Evolutionary conservation across 2,329 filamentous ascomycete genomes (phyloP).

Genomic region (Phaeosphaeria sp.): DNA sequence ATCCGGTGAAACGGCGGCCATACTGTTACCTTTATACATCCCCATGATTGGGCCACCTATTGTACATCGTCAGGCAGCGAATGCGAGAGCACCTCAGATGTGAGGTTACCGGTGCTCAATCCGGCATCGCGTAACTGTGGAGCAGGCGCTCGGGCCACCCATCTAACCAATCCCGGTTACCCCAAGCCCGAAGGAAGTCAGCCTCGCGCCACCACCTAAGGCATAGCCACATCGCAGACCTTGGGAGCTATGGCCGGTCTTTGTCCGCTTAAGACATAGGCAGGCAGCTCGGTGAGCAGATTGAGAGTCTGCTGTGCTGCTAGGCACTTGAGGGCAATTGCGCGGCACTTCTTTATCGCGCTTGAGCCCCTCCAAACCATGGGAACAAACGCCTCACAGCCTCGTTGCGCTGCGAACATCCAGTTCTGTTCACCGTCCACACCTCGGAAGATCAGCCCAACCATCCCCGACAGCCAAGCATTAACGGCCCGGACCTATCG

Average conservation of each 20-base stretch:
- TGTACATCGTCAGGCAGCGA: neutral
- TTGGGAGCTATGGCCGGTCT: neutral
- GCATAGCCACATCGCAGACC: neutral
- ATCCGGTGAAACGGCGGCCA: neutral
- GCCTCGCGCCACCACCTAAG: conserved; percentile 21
- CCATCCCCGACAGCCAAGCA: conserved; percentile 13
- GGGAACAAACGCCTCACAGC: neutral
- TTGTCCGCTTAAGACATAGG: neutral
- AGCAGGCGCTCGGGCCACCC: conserved; percentile 6
- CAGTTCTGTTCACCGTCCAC: neutral
- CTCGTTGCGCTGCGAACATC: neutral
- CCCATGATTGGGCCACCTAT: neutral
- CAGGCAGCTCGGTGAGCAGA: neutral
- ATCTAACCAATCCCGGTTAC: neutral
- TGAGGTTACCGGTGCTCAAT: conserved; percentile 9
- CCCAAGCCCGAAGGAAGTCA: conserved; percentile 10
- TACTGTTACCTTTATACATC: conserved; percentile 7
- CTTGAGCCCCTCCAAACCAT: neutral
- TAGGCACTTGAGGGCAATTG: too few relatives aligned
- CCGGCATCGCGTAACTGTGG: neutral
- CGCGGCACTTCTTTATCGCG: too few relatives aligned
- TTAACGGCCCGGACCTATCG: conserved; percentile 9
- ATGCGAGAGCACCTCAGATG: neutral
- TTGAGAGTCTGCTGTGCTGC: neutral
- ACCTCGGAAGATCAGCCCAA: conserved; percentile 4